These are phyloP conservation scores for Lentinula guzmanii DNA, from an alignment of 768 basidiomycete species.

Conservation along the genomic window DNA sequence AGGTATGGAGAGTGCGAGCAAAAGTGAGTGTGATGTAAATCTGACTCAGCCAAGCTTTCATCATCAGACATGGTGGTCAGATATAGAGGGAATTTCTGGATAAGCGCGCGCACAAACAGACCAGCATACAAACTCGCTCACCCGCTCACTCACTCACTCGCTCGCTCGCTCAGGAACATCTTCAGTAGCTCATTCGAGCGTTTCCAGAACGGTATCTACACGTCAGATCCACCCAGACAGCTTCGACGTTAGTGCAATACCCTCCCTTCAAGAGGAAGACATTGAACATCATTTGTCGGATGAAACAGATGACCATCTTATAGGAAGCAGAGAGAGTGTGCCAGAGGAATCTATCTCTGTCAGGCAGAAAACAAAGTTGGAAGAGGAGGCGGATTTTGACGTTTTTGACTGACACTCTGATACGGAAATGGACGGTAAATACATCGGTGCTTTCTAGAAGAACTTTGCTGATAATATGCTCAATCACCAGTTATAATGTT, in stretches of 20 bases:
- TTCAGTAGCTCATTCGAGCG: slow-evolving; percentile 26
- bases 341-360: slow-evolving; percentile 47
- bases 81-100: no score
- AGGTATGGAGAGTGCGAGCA: no score
- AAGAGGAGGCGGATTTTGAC: slow-evolving; percentile 22
- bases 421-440: no score
- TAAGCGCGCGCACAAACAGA: no score
- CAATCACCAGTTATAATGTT: no score
- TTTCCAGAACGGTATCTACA: slow-evolving; percentile 24
- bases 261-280: slow-evolving; percentile 41
- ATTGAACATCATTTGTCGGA: slow-evolving; percentile 25
- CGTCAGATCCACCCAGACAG: slow-evolving; percentile 34
- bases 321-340: slow-evolving; percentile 43
- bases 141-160: no score
- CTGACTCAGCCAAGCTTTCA: no score
- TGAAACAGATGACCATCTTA: slow-evolving; percentile 29
- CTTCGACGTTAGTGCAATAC: slow-evolving; percentile 56
- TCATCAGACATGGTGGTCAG: no score
- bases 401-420: slow-evolving; percentile 52
- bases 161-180: slow-evolving; percentile 35
- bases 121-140: no score
- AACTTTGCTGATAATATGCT: no score
- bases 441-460: no score
- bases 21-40: no score
- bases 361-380: slow-evolving; percentile 31